phyloP scores from a whole-genome alignment of 805 yeast genomes.

The Cephaloascus fragrans region DNA sequence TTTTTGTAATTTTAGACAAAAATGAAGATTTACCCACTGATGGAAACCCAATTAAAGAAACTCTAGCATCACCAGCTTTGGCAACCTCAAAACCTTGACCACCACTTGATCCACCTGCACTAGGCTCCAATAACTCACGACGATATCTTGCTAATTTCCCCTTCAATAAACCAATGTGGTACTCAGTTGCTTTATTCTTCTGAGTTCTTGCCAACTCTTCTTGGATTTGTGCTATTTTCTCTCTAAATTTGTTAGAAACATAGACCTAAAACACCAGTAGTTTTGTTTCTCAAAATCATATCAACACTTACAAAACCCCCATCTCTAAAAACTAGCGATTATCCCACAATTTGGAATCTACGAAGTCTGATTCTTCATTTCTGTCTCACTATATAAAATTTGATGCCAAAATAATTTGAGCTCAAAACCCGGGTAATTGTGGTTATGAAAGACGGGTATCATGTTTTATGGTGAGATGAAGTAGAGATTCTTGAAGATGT shows the following conservation, averaged over 20 bases:
- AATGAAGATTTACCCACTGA: slow-evolving; percentile 96
- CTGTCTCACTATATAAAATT: too few species aligned
- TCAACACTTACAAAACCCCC: too few species aligned
- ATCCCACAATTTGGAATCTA: too few species aligned
- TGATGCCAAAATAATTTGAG: too few species aligned
- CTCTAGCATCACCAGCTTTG: slow-evolving; percentile 94
- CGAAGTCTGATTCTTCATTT: too few species aligned
- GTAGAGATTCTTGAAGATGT: too few species aligned
- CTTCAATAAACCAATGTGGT: slow-evolving; percentile 87
- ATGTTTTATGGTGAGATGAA: too few species aligned
- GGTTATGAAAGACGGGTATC: too few species aligned
- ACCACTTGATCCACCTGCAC: slow-evolving; percentile 58
- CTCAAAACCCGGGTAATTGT: too few species aligned
- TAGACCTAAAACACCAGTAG: too few species aligned
- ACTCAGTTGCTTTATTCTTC: slow-evolving; percentile 96
- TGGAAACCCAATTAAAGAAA: slow-evolving; percentile 92
- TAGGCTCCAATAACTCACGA: slow-evolving; percentile 85
- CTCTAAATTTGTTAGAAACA: slow-evolving; percentile 18
- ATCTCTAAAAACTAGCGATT: too few species aligned
- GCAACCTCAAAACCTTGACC: slow-evolving; percentile 87
- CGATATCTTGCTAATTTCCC: slow-evolving; percentile 92
- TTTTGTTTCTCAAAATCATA: too few species aligned
- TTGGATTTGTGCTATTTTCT: slow-evolving; percentile 82
- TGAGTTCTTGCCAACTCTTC: slow-evolving; percentile 92
- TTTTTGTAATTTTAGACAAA: slow-evolving; percentile 80